Evolutionary conservation across 2,329 filamentous ascomycete genomes (phyloP).

Genomic region (Pezicula neosporulosa): DNA sequence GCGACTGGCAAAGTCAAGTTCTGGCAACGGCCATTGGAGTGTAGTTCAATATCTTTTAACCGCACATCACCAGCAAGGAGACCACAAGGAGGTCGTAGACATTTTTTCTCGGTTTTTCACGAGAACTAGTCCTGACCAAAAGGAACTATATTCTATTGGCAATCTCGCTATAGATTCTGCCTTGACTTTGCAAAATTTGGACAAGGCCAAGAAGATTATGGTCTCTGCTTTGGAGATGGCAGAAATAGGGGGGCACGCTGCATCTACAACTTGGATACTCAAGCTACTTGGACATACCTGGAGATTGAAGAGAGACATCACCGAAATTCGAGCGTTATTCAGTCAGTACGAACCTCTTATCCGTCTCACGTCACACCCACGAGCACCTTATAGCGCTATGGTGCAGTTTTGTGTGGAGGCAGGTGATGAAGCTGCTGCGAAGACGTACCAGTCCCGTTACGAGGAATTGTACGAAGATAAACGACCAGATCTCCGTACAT

Average conservation of each 20-base stretch:
- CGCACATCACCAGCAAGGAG: slow-evolving; percentile 14
- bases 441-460: slow-evolving; percentile 17
- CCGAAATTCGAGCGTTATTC: slow-evolving; percentile 19
- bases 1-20: slow-evolving; percentile 10
- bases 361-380: slow-evolving; percentile 12
- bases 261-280: slow-evolving; percentile 20
- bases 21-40: slow-evolving; percentile 1
- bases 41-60: slow-evolving; percentile 16
- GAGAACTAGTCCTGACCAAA: slow-evolving; percentile 11
- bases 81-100: slow-evolving; percentile 12
- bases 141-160: slow-evolving; percentile 14
- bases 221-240: slow-evolving; percentile 15
- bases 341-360: slow-evolving; percentile 14
- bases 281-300: slow-evolving; percentile 24
- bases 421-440: slow-evolving; percentile 17
- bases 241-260: slow-evolving; percentile 8
- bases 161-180: slow-evolving; percentile 17
- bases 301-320: slow-evolving; percentile 21
- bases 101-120: slow-evolving; percentile 17
- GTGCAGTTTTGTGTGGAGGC: slow-evolving; percentile 28
- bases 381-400: slow-evolving; percentile 23
- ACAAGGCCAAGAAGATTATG: slow-evolving; percentile 20
- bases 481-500: slow-evolving; percentile 17
- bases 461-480: slow-evolving; percentile 2
- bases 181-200: slow-evolving; percentile 11